These are phyloP conservation scores for Lepidium aucheri DNA, from an alignment of 345 rosid genomes.

Conservation along the genomic window DNA sequence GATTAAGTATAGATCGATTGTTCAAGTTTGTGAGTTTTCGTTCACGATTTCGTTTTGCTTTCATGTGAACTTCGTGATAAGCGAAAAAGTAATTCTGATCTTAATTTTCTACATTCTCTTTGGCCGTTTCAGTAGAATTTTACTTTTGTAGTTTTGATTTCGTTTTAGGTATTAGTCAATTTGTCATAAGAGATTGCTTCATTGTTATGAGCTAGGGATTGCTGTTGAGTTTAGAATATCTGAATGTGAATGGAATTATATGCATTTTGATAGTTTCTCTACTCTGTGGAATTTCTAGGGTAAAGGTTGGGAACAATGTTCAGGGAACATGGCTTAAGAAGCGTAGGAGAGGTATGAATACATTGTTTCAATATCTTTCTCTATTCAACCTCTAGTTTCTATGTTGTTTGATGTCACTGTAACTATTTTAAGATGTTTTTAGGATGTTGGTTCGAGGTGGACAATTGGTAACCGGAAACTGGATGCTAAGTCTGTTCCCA, in stretches of 20 bases:
- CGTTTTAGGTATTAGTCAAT: not conserved
- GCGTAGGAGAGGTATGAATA: slow-evolving; percentile 22
- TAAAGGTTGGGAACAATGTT: slow-evolving; percentile 9
- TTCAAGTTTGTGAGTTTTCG: slow-evolving; percentile 8
- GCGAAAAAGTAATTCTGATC: not conserved
- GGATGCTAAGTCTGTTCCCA: slow-evolving; percentile 29
- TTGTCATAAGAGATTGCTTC: not conserved
- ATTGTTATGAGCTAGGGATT: slow-evolving; percentile 1
- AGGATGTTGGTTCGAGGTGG: slow-evolving; percentile 31
- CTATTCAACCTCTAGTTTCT: not conserved
- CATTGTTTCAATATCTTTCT: not conserved
- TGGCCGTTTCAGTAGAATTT: slow-evolving; percentile 4
- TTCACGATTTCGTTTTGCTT: slow-evolving; percentile 10
- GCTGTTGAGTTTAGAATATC: too few relatives aligned
- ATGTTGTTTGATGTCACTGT: not conserved
- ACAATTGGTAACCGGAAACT: slow-evolving; percentile 14
- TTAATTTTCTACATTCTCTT: not conserved
- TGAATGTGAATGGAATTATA: not conserved
- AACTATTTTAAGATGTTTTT: not conserved
- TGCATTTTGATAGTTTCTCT: not conserved
- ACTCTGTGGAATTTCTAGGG: not conserved
- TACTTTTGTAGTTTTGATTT: not conserved
- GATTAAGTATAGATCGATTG: slow-evolving; percentile 4
- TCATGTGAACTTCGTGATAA: slow-evolving; percentile 16
- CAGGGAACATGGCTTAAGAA: slow-evolving; percentile 22